Conservation (phyloP, 2,329 filamentous ascomycete species). For the Fusarium ramigenum region DNA sequence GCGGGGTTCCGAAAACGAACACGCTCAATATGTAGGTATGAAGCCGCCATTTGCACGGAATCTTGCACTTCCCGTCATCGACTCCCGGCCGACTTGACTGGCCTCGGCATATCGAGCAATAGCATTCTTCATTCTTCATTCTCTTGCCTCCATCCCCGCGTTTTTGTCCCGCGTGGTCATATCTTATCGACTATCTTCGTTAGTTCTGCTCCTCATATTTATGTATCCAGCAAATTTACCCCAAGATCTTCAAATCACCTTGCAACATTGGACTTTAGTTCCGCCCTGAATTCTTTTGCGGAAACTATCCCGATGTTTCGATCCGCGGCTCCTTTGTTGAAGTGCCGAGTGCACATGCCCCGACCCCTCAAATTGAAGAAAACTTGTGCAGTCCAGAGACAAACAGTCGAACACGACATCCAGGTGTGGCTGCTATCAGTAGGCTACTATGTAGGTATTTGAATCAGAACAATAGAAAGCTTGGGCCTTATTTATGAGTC, state of each 20-base stretch:
- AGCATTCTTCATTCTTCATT: background rate
- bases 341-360: slow-evolving; percentile 24
- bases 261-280: background rate
- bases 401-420: background rate
- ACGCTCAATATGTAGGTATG: slow-evolving; percentile 16
- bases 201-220: slow-evolving; percentile 17
- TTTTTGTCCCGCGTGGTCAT: background rate
- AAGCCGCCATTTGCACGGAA: background rate
- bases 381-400: background rate
- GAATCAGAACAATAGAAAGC: slow-evolving; percentile 7
- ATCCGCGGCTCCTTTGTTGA: slow-evolving; percentile 15
- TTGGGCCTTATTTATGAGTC: background rate
- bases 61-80: slow-evolving; percentile 16
- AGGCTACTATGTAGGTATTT: background rate
- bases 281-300: background rate
- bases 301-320: background rate
- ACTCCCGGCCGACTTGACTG: slow-evolving; percentile 8
- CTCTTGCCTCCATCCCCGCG: background rate
- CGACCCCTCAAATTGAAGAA: background rate
- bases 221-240: background rate
- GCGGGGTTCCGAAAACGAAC: slow-evolving; percentile 42
- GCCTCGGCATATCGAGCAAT: slow-evolving; percentile 27
- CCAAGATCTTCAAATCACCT: slow-evolving; percentile 10
- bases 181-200: background rate
- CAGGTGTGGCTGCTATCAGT: background rate